Evolutionary conservation across 2,329 filamentous ascomycete species (phyloP).

Genomic region (Cladosporium cucumerinum): DNA sequence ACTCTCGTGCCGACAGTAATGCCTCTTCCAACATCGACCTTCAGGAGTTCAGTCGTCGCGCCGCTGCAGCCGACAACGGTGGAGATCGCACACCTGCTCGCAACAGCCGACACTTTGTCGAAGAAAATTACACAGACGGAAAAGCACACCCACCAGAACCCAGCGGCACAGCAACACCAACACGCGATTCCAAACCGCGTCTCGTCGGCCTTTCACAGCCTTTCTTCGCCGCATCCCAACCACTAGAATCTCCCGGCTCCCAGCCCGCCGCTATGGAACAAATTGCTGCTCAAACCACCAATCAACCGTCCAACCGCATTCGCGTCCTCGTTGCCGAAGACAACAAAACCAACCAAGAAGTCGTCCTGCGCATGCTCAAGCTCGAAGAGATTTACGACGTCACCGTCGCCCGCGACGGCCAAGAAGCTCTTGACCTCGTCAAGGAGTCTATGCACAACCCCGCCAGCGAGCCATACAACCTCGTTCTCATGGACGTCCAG

Average conservation of each 20-base stretch:
- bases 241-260: conserved; percentile 53
- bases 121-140: conserved; percentile 10
- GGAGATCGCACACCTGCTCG: conserved; percentile 15
- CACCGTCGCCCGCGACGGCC: conserved; percentile 61
- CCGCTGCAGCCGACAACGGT: background rate
- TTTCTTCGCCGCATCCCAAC: conserved; percentile 61
- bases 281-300: conserved; percentile 58
- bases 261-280: conserved; percentile 64
- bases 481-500: conserved; percentile 92
- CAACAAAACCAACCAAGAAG: conserved; percentile 63
- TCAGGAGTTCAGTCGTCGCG: conserved; percentile 18
- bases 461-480: conserved; percentile 65
- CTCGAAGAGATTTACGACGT: conserved; percentile 82
- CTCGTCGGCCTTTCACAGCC: conserved; percentile 79
- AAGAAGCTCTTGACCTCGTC: conserved; percentile 83
- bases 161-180: conserved; percentile 34
- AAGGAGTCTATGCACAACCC: conserved; percentile 71
- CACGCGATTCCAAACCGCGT: conserved; percentile 64
- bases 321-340: conserved; percentile 84
- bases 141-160: conserved; percentile 23
- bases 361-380: conserved; percentile 63
- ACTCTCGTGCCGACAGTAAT: conserved; percentile 59
- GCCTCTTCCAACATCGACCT: conserved; percentile 37
- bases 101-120: conserved; percentile 22
- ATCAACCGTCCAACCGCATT: conserved; percentile 53